Evolutionary conservation across 225 moss, liverwort and hornwort genomes (phyloP).

Genomic region (Climacium dendroides): DNA sequence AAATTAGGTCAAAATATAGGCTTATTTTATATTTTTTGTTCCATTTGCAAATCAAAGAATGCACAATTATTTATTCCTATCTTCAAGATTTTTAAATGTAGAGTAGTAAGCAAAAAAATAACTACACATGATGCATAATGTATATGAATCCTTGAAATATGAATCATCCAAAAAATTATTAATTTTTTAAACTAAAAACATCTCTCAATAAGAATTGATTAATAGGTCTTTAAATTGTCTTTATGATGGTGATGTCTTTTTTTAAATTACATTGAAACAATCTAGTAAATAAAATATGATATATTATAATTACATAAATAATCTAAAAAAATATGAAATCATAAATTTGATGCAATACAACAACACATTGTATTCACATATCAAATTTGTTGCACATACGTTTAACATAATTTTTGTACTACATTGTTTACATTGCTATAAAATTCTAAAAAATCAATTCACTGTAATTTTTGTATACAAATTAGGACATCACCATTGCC

Average conservation of each 20-base stretch:
- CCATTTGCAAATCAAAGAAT: not conserved
- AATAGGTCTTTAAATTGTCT: not conserved
- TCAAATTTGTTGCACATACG: not conserved
- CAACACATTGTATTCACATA: not conserved
- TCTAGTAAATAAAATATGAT: not conserved
- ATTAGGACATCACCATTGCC: not conserved
- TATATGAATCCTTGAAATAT: not conserved
- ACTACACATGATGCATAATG: accelerated
- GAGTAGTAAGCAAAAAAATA: not conserved
- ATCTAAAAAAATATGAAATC: not conserved
- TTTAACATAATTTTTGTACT: not conserved
- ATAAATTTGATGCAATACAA: not conserved
- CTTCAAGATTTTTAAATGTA: not conserved
- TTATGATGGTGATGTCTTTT: no score
- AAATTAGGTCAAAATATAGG: not conserved
- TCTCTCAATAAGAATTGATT: not conserved
- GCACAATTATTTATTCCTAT: not conserved
- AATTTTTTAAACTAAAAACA: not conserved
- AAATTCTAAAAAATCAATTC: not conserved
- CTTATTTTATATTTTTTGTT: not conserved
- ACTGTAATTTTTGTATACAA: not conserved
- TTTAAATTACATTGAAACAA: not conserved
- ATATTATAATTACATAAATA: no score
- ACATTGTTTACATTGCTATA: not conserved
- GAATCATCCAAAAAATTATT: not conserved